A percentile compares a stretch with the other conserved stretches of the same genome.
Conservation (phyloP, 257 asterid species). For the Cinchona pubescens region DNA sequence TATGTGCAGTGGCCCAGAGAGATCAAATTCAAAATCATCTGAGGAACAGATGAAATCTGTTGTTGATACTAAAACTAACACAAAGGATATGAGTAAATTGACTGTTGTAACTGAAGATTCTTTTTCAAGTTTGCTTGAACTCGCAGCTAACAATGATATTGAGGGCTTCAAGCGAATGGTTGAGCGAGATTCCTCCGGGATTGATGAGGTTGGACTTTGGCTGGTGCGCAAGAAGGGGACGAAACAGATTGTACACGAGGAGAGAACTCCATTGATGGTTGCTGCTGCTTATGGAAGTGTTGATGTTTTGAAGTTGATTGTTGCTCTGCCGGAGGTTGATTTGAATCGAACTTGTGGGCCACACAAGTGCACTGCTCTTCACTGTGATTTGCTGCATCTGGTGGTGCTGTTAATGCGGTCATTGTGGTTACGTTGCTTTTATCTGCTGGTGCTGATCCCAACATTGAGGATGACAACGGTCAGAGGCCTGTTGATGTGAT, state of each 20-base stretch:
- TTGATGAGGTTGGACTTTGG: constrained; percentile 84
- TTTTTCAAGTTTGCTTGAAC: constrained; percentile 75
- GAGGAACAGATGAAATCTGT: constrained; percentile 19
- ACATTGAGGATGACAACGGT: constrained; percentile 60
- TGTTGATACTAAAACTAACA: constrained; percentile 22
- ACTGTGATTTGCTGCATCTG: constrained; percentile 84
- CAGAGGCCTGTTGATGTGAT: constrained; percentile 66
- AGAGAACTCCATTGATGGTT: constrained; percentile 86
- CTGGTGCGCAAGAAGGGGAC: constrained; percentile 66
- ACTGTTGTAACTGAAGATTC: constrained; percentile 63
- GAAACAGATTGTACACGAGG: constrained; percentile 60
- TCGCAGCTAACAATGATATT: constrained; percentile 73
- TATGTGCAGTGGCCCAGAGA: constrained; percentile 56
- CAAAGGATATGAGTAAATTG: constrained; percentile 43
- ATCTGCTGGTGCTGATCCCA: constrained; percentile 89
- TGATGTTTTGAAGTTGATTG: constrained; percentile 72
- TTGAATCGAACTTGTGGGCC: constrained; percentile 71
- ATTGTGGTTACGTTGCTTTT: constrained; percentile 63
- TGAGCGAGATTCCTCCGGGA: constrained; percentile 63
- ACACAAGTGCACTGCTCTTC: constrained; percentile 85
- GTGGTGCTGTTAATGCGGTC: constrained; percentile 59
- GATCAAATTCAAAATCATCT: constrained; percentile 30
- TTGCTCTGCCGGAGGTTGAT: constrained; percentile 80
- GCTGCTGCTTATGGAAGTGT: constrained; percentile 83
- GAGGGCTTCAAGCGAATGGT: constrained; percentile 66